A percentile compares a stretch with the other conserved stretches of the same genome.
Conservation (phyloP, 106 monocot genomes). For the Dendrobium officinale region DNA sequence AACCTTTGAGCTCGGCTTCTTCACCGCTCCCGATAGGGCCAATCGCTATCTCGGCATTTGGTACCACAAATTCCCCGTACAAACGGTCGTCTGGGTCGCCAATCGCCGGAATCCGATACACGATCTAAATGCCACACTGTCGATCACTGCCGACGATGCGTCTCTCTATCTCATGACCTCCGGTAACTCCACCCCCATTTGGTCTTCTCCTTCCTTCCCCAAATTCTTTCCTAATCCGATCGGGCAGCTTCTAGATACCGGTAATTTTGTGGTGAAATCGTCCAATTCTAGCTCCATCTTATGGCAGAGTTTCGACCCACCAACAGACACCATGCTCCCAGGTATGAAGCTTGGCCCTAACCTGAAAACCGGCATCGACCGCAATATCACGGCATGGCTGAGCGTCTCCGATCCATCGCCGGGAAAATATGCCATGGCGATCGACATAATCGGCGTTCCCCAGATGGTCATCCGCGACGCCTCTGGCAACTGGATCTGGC, state of each 20-base stretch:
- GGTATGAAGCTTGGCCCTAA: constrained; percentile 15
- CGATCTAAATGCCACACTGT: constrained; percentile 5
- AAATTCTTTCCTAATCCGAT: neutral
- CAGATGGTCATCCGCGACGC: neutral
- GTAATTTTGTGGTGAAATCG: constrained; percentile 12
- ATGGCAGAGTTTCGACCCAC: constrained; percentile 47
- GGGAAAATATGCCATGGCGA: constrained; percentile 10
- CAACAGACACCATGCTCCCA: constrained; percentile 21
- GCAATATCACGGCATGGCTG: constrained; percentile 14
- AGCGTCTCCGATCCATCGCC: constrained; percentile 16
- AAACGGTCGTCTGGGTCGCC: constrained; percentile 28
- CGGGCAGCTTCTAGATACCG: constrained; percentile 1
- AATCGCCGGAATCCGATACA: constrained; percentile 22
- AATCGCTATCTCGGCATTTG: constrained; percentile 37
- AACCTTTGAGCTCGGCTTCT: constrained; percentile 41
- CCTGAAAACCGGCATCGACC: neutral
- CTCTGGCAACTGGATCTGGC: neutral
- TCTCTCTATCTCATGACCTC: constrained; percentile 11
- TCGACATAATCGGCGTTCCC: neutral
- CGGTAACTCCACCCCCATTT: neutral
- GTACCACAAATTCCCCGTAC: constrained; percentile 17
- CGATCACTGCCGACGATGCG: constrained; percentile 2
- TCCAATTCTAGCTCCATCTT: neutral
- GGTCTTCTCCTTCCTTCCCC: constrained; percentile 8
- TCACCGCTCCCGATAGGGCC: constrained; percentile 10